Conservation (phyloP, 2,329 filamentous ascomycete genomes). For the Mariannaea sp. region DNA sequence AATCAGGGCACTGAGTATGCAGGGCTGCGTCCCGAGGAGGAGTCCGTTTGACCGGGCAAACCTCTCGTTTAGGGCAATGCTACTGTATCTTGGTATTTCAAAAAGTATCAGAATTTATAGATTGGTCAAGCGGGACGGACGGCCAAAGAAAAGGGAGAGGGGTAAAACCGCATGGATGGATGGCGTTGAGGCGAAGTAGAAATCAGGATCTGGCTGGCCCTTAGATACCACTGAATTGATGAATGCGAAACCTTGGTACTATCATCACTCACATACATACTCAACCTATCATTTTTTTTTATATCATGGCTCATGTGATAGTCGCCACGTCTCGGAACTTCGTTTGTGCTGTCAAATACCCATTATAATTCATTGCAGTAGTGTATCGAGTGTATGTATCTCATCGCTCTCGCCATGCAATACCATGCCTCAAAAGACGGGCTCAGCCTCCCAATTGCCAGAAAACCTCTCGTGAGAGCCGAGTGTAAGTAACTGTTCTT, state of each 20-base stretch:
- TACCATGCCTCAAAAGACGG: constrained; percentile 20
- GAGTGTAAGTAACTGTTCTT: constrained; percentile 26
- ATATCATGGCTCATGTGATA: no score
- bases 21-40: constrained; percentile 63
- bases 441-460: constrained; percentile 10
- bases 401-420: constrained; percentile 26
- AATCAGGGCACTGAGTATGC: constrained; percentile 75
- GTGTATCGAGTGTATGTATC: constrained; percentile 26
- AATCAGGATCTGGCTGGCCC: constrained; percentile 15
- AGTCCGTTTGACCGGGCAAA: constrained; percentile 39
- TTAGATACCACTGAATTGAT: constrained; percentile 36
- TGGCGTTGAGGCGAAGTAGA: constrained; percentile 32
- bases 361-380: constrained; percentile 9
- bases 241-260: background rate
- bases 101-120: background rate
- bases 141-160: no score
- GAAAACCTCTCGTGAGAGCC: constrained; percentile 40
- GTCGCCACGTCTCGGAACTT: background rate
- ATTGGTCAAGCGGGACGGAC: background rate
- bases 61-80: no score
- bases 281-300: no score
- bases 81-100: background rate
- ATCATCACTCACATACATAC: background rate
- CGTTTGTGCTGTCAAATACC: background rate
- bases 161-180: no score